These are phyloP conservation scores for Bryum argenteum DNA, from an alignment of 225 moss, liverwort and hornwort genomes.

Conservation along the genomic window DNA sequence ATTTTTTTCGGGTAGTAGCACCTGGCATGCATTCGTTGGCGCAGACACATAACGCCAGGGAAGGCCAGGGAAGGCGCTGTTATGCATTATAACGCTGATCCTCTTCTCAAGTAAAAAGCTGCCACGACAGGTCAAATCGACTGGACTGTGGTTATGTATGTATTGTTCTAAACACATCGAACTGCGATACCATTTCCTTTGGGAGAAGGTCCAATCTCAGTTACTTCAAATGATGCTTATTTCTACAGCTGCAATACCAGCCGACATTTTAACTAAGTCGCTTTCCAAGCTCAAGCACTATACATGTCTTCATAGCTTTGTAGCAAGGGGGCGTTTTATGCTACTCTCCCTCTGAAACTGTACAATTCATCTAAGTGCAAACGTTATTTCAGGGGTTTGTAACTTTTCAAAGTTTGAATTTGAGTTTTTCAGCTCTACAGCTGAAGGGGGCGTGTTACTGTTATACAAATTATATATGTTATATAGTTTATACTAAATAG, in stretches of 20 bases:
- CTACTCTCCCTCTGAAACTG: background rate
- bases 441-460: background rate
- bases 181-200: background rate
- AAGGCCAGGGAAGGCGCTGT: too few species aligned
- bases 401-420: background rate
- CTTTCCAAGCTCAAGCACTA: background rate
- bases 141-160: too few species aligned
- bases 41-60: too few species aligned
- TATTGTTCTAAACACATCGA: background rate
- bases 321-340: background rate
- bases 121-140: too few species aligned
- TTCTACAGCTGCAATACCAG: background rate
- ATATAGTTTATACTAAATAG: background rate
- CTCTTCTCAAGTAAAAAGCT: too few species aligned
- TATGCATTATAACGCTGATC: too few species aligned
- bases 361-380: too few species aligned
- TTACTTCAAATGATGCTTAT: background rate
- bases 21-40: too few species aligned
- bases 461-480: background rate
- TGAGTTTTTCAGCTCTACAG: background rate
- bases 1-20: too few species aligned
- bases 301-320: background rate
- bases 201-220: background rate
- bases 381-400: background rate
- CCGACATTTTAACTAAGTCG: background rate